Evolutionary conservation across 371 early-diverging fungal species (phyloP).

Genomic region (Basidiobolus meristosporus): DNA sequence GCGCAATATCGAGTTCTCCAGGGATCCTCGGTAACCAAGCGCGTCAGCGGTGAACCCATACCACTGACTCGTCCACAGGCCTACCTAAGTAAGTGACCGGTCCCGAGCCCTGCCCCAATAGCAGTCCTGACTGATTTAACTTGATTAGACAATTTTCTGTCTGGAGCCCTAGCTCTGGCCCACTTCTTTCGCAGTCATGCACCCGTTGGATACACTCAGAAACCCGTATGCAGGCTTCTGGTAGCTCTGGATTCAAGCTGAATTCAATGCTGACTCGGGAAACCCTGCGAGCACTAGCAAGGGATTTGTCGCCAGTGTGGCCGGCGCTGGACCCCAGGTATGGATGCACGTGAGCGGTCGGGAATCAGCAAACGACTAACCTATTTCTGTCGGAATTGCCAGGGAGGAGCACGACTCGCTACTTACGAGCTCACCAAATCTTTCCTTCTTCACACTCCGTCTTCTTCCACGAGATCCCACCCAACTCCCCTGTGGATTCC

Average conservation of each 20-base stretch:
- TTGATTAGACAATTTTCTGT: conserved; percentile 31
- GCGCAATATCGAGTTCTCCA: too few relatives aligned
- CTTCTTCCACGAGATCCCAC: conserved; percentile 9
- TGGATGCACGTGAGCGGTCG: background rate
- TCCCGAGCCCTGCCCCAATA: too few relatives aligned
- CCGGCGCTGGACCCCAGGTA: conserved; percentile 54
- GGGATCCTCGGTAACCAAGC: too few relatives aligned
- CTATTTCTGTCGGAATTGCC: background rate
- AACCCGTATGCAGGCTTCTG: conserved; percentile 40
- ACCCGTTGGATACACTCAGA: conserved; percentile 52
- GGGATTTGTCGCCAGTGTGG: conserved; percentile 44
- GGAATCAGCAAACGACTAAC: background rate
- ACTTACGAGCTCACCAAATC: conserved; percentile 59
- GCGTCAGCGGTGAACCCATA: too few relatives aligned
- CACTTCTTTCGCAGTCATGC: conserved; percentile 49
- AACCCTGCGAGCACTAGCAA: conserved; percentile 28
- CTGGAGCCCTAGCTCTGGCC: conserved; percentile 46
- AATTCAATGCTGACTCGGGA: conserved; percentile 30
- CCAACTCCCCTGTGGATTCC: conserved; percentile 12
- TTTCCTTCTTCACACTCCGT: conserved; percentile 19
- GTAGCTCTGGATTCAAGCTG: too few relatives aligned
- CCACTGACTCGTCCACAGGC: too few relatives aligned
- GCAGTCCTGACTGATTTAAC: too few relatives aligned
- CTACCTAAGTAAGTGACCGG: too few relatives aligned
- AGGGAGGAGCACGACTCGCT: conserved; percentile 54